Evolutionary conservation across 2,329 filamentous ascomycete genomes (phyloP), one percentile per base, ranked within the genome.

Genomic region (Hymenoscyphus salicellus): DNA sequence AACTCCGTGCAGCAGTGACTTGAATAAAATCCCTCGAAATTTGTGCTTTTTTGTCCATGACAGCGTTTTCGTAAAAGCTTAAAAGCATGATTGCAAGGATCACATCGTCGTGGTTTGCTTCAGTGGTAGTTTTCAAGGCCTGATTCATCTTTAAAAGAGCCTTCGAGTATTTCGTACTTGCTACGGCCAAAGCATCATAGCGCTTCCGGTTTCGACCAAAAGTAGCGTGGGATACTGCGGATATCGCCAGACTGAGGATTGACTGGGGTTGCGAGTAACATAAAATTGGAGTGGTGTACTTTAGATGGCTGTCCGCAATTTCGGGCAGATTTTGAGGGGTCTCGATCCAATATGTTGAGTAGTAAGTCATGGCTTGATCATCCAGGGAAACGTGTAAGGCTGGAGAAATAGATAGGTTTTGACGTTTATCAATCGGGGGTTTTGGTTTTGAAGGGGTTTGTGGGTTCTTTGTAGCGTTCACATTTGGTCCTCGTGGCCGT

Each of bases 401-500:
- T 55, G 52, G 30, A 5, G 33, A 26, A 17, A 36, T 41, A 14
- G 17, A 4, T 20, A 20, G 33, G 30, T 17, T 41, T 23, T 20
- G 43, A 20, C 7, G 43, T 46, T n/a, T 17, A 46, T 46, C n/a
- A 46, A 8, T 5, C 10, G n/a, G 57, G 16, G 57, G 3, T 36
- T 36, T 33, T 26, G 32, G 36, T 36, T 36, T 33, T 26, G 32
- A 14, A 23, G 33, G 16, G 17, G 20, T 26, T 41, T n/a, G 10
- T 23, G 17, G 4, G 11, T 8, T 58, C 8, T 36, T 33, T 17
- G 17, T 26, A 4, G 28, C 32, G 26, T 60, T 61, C 32, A 65
- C 33, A 38, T 66, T 66, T n/a, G 66, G 65, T 10, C 65, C 66
- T 57, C 66, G 56, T n/a, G 66, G 66, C 14, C 66, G 63, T 57